Evolutionary conservation across 2,329 filamentous ascomycete species (phyloP).

Genomic region (Penicillium olsonii): DNA sequence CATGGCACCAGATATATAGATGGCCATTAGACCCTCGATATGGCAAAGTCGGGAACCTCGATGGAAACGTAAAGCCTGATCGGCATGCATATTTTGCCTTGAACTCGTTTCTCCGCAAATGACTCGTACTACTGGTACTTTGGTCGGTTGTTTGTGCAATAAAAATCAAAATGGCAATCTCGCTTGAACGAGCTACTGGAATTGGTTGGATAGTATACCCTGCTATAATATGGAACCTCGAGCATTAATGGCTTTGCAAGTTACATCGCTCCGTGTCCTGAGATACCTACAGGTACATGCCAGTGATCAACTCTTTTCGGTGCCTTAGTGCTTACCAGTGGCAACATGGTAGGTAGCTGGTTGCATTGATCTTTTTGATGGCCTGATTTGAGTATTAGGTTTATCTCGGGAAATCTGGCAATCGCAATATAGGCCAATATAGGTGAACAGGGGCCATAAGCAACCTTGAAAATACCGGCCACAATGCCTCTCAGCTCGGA

Average conservation of each 20-base stretch:
- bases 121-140: not conserved
- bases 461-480: not conserved
- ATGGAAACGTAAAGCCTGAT: no score
- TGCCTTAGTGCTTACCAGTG: not conserved
- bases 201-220: not conserved
- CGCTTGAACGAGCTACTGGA: not conserved
- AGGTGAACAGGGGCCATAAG: no score
- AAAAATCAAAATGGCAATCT: not conserved
- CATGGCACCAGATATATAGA: no score
- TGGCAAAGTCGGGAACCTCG: no score
- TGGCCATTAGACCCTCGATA: no score
- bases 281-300: not conserved
- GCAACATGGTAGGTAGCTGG: not conserved
- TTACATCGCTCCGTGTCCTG: not conserved
- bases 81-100: no score
- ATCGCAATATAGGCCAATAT: no score
- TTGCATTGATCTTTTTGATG: not conserved
- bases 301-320: not conserved
- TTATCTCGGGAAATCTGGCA: not conserved
- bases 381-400: not conserved
- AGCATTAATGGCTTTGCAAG: not conserved
- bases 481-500: not conserved
- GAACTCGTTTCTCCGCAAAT: no score
- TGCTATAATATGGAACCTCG: not conserved
- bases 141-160: not conserved